Base-by-base conservation (phyloP, 768 basidiomycete genomes). In the Neoboletus brunneissimus region DNA sequence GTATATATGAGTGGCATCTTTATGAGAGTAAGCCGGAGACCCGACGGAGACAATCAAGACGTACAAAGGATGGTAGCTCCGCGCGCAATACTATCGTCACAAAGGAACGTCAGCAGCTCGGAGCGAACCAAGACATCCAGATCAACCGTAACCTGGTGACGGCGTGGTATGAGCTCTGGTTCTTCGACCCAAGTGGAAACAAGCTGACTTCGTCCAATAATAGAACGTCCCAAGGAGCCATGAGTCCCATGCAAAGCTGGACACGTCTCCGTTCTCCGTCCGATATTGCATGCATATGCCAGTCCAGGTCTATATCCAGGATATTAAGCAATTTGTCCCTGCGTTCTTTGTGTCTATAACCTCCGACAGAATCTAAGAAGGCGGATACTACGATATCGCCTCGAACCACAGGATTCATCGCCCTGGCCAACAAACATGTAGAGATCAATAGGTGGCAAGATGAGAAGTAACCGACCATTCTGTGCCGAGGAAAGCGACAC, bases 351-450 rank as follows among this genome's bases (percentile, higher is more conserved):
- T 98, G 83, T 51, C 94, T 80, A 70, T 97, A 98, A 0, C 97
- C 97, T 15, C 97, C 97, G 5, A 99, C 92, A 18, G 93, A 95
- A 70, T 99, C 92, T n/a, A 99, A 77, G 72, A 99, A 99, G 47
- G 84, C 79, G n/a, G 90, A 86, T 4, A 99, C 97, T 32, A 86
- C 77, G 58, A 98, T 95, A 71, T 98, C 97, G 10, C 89, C 79
- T 32, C 95, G 83, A 13, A 98, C 95, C 55, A 98, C 96, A 1
- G 95, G 94, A 73, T 99, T 98, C 86, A 91, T 91, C 0, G 94
- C 94, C 91, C 91, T 91, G n/a, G 59, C 22, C 13, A 53, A 54
- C 32, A 25, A 45, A n/a, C 31, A 6, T 38, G 34, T 41, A 16
- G 16, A 27, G 6, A n/a, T 51, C 23, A 54, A 46, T 20, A 15